Conservation (phyloP, 306 rosid genomes). For the Fagus sylvatica region DNA sequence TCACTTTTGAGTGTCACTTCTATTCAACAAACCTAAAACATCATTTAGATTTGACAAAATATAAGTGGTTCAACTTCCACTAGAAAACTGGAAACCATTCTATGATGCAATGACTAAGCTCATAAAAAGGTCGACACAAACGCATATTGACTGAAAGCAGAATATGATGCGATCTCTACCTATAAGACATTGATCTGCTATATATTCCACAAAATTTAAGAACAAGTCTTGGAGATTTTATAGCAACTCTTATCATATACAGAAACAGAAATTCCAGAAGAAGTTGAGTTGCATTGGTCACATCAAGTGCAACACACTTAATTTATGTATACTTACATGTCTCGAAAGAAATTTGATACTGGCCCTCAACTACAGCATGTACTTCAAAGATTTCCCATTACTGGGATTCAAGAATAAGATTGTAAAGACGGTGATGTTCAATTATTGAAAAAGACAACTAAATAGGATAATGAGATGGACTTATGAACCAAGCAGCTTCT, state of each 20-base stretch:
- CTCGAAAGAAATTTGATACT: neutral
- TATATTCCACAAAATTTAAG: neutral
- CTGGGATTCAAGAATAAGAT: neutral
- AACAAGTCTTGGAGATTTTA: neutral
- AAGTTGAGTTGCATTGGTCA: neutral
- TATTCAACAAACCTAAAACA: neutral
- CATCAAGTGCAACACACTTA: neutral
- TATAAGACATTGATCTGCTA: neutral
- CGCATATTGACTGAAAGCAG: neutral
- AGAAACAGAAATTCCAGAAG: neutral
- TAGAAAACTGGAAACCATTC: neutral
- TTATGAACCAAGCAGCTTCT: constrained; percentile 81
- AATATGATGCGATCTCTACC: neutral
- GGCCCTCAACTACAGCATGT: neutral
- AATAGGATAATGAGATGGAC: constrained; percentile 6
- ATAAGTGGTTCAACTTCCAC: neutral
- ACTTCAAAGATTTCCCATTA: constrained; percentile 13
- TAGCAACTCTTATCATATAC: neutral
- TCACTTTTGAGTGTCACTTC: neutral
- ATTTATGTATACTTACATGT: neutral
- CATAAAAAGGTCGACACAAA: neutral
- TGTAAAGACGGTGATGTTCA: neutral
- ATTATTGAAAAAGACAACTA: neutral
- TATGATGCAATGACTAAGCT: neutral
- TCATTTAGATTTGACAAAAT: neutral